Base-by-base conservation (phyloP, 1,139 yeast species). In the Protomyces pachydermus region DNA sequence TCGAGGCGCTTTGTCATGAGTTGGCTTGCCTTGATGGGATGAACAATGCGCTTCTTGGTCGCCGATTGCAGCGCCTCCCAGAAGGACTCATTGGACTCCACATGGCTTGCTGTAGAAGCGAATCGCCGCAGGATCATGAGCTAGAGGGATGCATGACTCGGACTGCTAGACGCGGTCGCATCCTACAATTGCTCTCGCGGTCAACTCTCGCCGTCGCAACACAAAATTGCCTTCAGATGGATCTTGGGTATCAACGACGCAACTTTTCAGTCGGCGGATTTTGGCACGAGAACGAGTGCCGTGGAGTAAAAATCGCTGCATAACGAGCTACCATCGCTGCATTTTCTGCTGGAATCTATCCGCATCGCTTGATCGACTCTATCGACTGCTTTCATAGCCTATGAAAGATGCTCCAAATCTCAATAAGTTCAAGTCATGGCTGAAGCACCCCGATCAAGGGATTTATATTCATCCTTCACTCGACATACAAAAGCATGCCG, bases 11-110 rank as follows among this genome's bases (percentile, higher is more conserved):
- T 51, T 9, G 51, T 55, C 16, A 58, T 58, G 42, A 58, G 23
- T 14, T 51, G 39, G 23, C 51, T 52, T 8, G 62, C 62, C 35
- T 58, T 58, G 25, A 58, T 38, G 3, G 62, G 62, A 52, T 58
- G 62, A 14, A 58, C 54, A 16, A 48, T n/a, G 45, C 54, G 53
- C 45, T 39, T 8, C 4, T 14, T 18, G 52, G 54, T 55, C 18
- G 46, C 62, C 5, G 18, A 14, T 25, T 50, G 61, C 3, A 57
- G 23, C 12, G 48, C 48, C 20, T 42, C 48, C 48, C 48, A 42
- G 48, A 42, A 42, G 18, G 48, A 42, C 18, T 18, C 23, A 18
- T 18, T 42, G 5, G 25, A 3, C 42, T 38, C 18, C 32, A 6
- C 32, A 37, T 37, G 42, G 10, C 25, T 42, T 4, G 25, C 48